Evolutionary conservation across 2,329 filamentous ascomycete species (phyloP), one percentile per base, ranked within the genome.

Genomic region (Aspergillus felis): DNA sequence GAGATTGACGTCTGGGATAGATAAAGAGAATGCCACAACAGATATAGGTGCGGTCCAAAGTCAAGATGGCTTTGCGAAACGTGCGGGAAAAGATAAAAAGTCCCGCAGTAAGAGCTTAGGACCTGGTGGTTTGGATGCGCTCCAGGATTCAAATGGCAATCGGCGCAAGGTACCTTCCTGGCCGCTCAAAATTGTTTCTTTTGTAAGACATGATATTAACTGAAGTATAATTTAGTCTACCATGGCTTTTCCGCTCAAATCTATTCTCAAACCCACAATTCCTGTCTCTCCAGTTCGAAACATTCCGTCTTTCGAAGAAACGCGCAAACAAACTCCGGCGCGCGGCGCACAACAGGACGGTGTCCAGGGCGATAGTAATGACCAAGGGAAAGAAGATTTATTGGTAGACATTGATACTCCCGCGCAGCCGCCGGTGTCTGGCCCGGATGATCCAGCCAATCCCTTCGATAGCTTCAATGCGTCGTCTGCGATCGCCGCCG

Each of bases 91-190:
- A 53, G 75, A 76, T 42, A 82, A 81, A 77, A 93, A 92, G 77
- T 90, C 88, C 57, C 87, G 94, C 64, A 97, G 93, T 77, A 97
- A 97, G 80, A 97, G 93, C 76, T 87, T 99, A 65, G 94, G 94
- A 2, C 93, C 94, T 17, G 94, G 93, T 52, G 92, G 92, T 27
- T 77, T 96, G 49, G 92, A 95, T 79, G 87, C 88, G 57, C 81
- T 95, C 55, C 92, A 89, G 73, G 83, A 88, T 68, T 84, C 83
- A 48, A 84, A 81, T 68, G 90, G 90, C 35, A 95, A 96, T 72
- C 82, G 90, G 66, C 85, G 90, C 74, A 89, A 91, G 78, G 91
- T 94, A 83, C 69, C 35, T 41, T 41, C 9, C 25, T 42, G 41
- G 12, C 14, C 25, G 6, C 51, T 25, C 10, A 3, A 8, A 8